phyloP scores from a whole-genome alignment of 768 basidiomycete species.

The Kwoniella botswanensis region DNA sequence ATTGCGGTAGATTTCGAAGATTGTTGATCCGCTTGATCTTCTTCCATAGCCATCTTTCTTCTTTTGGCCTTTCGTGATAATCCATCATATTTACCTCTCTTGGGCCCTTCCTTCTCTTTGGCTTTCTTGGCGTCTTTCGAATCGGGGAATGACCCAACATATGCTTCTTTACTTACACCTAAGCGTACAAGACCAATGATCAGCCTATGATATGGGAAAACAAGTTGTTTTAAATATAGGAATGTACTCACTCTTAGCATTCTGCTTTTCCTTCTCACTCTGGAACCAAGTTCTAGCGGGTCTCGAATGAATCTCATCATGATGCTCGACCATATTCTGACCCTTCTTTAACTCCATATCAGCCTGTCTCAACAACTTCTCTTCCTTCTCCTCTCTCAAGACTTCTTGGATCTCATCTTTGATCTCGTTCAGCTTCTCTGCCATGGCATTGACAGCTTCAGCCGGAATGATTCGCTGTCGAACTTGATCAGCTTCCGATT shows the following conservation, averaged over 20 bases:
- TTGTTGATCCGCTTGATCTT: constrained; percentile 66
- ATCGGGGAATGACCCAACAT: constrained; percentile 66
- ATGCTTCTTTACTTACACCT: constrained; percentile 78
- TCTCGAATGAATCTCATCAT: constrained; percentile 86
- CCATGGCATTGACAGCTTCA: constrained; percentile 75
- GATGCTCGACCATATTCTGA: constrained; percentile 91
- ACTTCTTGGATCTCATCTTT: constrained; percentile 79
- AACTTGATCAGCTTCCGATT: constrained; percentile 75
- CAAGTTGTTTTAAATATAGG: neutral
- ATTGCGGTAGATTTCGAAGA: constrained; percentile 68
- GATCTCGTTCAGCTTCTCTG: constrained; percentile 69
- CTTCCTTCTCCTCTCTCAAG: constrained; percentile 89
- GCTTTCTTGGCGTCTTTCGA: constrained; percentile 52
- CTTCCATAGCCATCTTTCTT: constrained; percentile 81
- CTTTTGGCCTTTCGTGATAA: constrained; percentile 86
- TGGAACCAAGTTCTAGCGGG: constrained; percentile 99
- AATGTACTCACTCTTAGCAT: constrained; percentile 69
- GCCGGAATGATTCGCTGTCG: constrained; percentile 84
- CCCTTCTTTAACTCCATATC: constrained; percentile 97
- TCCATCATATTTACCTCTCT: constrained; percentile 63
- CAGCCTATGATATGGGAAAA: neutral
- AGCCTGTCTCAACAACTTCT: constrained; percentile 87
- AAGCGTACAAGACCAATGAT: neutral
- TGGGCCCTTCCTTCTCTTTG: constrained; percentile 39
- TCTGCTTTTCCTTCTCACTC: constrained; percentile 76